Conservation (phyloP, 306 rosid genomes). For the Morella rubra region DNA sequence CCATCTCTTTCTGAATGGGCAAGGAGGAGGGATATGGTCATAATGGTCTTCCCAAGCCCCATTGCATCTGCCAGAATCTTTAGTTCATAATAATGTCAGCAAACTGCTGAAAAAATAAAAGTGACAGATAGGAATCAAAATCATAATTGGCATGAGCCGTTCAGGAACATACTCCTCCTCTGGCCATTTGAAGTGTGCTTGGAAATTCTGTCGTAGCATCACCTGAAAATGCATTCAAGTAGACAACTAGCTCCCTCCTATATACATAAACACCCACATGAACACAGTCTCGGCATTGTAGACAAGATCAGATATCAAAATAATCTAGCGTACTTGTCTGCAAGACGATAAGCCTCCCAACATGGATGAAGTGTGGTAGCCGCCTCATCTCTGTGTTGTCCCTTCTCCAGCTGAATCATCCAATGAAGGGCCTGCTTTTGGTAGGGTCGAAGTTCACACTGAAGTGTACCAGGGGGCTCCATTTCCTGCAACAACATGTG, state of each 20-base stretch:
- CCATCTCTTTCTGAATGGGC: constrained; percentile 68
- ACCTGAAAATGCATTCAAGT: constrained; percentile 90
- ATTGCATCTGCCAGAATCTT: constrained; percentile 98
- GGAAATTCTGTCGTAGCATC: constrained; percentile 88
- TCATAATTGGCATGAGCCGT: constrained; percentile 21
- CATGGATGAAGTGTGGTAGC: constrained; percentile 91
- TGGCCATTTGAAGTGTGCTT: constrained; percentile 91
- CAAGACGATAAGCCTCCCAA: constrained; percentile 88
- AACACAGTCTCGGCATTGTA: constrained; percentile 16
- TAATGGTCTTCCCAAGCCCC: constrained; percentile 98
- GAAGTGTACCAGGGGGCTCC: constrained; percentile 79
- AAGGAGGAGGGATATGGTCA: constrained; percentile 89
- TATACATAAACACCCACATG: constrained; percentile 27
- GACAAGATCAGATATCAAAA: constrained; percentile 11
- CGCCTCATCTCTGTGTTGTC: constrained; percentile 57
- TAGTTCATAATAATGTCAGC: constrained; percentile 36
- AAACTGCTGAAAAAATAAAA: constrained; percentile 20
- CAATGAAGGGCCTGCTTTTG: constrained; percentile 92
- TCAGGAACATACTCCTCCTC: constrained; percentile 82
- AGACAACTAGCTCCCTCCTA: constrained; percentile 75
- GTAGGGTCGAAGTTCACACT: constrained; percentile 80
- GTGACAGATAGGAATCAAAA: constrained; percentile 5
- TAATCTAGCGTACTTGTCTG: constrained; percentile 57
- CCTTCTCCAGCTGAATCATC: constrained; percentile 89
- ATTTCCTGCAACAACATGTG: constrained; percentile 59